These are phyloP conservation scores for Gautieria morchelliformis DNA, from an alignment of 768 basidiomycete species.

Conservation along the genomic window DNA sequence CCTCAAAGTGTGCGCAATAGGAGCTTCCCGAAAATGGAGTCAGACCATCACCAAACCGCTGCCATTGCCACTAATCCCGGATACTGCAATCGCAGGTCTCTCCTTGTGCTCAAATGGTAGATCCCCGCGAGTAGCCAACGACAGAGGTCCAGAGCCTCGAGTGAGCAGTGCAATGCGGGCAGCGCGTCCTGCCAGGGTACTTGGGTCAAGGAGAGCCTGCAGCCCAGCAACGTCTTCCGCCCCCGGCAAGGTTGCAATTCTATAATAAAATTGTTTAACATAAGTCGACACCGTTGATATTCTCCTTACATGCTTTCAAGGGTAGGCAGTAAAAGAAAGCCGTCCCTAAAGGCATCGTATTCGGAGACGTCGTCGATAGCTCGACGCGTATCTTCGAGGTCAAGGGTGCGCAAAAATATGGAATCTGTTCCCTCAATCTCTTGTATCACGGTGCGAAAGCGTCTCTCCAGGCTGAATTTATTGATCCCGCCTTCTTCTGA, in stretches of 20 bases:
- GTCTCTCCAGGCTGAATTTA: conserved; percentile 12
- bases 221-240: conserved; percentile 24
- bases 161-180: conserved; percentile 12
- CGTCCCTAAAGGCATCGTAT: conserved; percentile 25
- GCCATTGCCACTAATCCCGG: not conserved
- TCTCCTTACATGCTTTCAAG: conserved; percentile 26
- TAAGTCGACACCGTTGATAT: not conserved
- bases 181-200: conserved; percentile 18
- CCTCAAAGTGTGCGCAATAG: too few relatives aligned
- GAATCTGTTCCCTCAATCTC: conserved; percentile 16
- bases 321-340: conserved; percentile 25
- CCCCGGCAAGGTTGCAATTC: conserved; percentile 25
- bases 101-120: not conserved
- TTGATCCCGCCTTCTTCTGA: conserved; percentile 9
- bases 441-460: conserved; percentile 17
- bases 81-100: not conserved
- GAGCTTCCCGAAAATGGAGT: not conserved
- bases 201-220: conserved; percentile 21
- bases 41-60: not conserved
- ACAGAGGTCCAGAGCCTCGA: conserved; percentile 7
- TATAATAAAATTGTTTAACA: conserved; percentile 1
- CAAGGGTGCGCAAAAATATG: conserved; percentile 19
- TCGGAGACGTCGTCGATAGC: conserved; percentile 23
- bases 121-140: conserved; percentile 6
- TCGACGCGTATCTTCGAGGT: conserved; percentile 22